Conservation (phyloP, 805 yeast species). For the Wickerhamomyces sydowiorum region DNA sequence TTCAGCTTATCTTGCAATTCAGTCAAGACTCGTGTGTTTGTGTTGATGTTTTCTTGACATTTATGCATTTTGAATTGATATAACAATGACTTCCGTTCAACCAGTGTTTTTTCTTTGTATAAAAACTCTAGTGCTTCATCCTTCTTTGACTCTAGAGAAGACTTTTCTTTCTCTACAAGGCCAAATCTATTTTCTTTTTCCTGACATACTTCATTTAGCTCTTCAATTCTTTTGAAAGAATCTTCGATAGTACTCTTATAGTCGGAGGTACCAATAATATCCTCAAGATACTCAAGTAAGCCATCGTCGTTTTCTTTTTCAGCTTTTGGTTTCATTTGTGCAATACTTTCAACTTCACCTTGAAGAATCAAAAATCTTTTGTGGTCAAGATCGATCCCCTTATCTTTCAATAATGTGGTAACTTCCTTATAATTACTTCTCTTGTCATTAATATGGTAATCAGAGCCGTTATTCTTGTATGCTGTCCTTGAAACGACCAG, state of each 20-base stretch:
- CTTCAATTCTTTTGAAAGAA: slow-evolving; percentile 54
- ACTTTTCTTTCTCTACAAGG: slow-evolving; percentile 73
- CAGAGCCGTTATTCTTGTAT: slow-evolving; percentile 66
- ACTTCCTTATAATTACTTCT: slow-evolving; percentile 76
- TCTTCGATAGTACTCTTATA: slow-evolving; percentile 76
- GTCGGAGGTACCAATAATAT: slow-evolving; percentile 89
- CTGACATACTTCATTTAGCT: slow-evolving; percentile 70
- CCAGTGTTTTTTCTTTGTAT: slow-evolving; percentile 54
- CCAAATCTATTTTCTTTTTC: slow-evolving; percentile 79
- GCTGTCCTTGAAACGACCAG: slow-evolving; percentile 80
- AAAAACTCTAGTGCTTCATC: slow-evolving; percentile 65
- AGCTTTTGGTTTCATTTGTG: slow-evolving; percentile 98
- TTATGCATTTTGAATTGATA: slow-evolving; percentile 46
- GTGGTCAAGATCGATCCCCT: slow-evolving; percentile 93
- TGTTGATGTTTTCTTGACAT: slow-evolving; percentile 33
- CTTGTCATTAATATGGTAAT: slow-evolving; percentile 66
- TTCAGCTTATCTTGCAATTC: slow-evolving; percentile 36
- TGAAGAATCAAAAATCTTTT: slow-evolving; percentile 91
- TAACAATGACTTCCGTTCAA: slow-evolving; percentile 46
- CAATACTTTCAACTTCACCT: slow-evolving; percentile 97
- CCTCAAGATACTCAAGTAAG: slow-evolving; percentile 87
- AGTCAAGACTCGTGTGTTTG: slow-evolving; percentile 31
- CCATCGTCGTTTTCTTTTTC: slow-evolving; percentile 93
- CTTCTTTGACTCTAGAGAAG: slow-evolving; percentile 55
- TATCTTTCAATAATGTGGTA: slow-evolving; percentile 60